Evolutionary conservation across 2,329 filamentous ascomycete species (phyloP).

Genomic region (Didymella glomerata): DNA sequence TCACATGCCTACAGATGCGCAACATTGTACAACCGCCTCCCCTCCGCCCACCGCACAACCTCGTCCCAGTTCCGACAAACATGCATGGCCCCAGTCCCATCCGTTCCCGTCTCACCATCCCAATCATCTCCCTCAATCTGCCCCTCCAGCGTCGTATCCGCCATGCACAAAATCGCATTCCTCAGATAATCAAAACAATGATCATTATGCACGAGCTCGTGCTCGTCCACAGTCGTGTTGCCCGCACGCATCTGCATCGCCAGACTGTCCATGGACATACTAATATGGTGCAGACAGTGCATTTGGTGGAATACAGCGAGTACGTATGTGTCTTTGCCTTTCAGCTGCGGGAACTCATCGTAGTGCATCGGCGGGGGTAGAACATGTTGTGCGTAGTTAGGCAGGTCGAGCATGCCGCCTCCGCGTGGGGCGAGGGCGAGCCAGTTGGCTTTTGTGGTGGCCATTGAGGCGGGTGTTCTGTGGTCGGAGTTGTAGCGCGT

Average conservation of each 20-base stretch:
- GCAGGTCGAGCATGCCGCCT: slow-evolving; percentile 30
- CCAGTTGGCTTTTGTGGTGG: slow-evolving; percentile 25
- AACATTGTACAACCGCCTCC: slow-evolving; percentile 14
- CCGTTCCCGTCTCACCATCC: slow-evolving; percentile 24
- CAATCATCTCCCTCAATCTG: slow-evolving; percentile 18
- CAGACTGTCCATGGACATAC: slow-evolving; percentile 25
- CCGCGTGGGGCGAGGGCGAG: slow-evolving; percentile 19
- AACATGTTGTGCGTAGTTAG: slow-evolving; percentile 9
- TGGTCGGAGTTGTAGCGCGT: slow-evolving; percentile 30
- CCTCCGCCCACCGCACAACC: slow-evolving; percentile 23
- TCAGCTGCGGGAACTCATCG: slow-evolving; percentile 4
- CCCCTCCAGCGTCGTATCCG: slow-evolving; percentile 40
- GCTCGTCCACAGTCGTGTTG: slow-evolving; percentile 28
- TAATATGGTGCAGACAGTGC: slow-evolving; percentile 32
- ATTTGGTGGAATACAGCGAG: slow-evolving; percentile 34
- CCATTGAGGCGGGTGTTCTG: slow-evolving; percentile 22
- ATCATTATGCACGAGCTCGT: slow-evolving; percentile 35
- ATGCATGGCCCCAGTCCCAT: slow-evolving; percentile 32
- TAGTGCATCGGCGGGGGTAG: slow-evolving; percentile 32
- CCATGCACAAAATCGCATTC: slow-evolving; percentile 37
- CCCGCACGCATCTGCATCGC: slow-evolving; percentile 29
- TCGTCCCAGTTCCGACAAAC: slow-evolving; percentile 32
- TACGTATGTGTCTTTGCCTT: slow-evolving; percentile 21
- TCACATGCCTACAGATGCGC: slow-evolving; percentile 12
- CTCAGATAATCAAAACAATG: slow-evolving; percentile 43